phyloP scores from a whole-genome alignment of 257 asterid genomes.

The Echites panduratus region DNA sequence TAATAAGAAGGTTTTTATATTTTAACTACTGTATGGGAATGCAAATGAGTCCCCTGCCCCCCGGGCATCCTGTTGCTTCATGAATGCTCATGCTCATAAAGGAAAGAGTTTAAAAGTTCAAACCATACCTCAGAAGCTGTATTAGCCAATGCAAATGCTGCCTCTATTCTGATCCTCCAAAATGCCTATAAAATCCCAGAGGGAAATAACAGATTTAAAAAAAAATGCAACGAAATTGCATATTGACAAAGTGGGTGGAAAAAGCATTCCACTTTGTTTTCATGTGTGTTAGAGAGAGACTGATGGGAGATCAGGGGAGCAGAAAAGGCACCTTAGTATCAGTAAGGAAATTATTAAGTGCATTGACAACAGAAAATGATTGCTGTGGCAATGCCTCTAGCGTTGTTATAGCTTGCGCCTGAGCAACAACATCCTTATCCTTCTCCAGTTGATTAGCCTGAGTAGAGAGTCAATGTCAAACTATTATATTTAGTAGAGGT shows the following conservation, averaged over 20 bases:
- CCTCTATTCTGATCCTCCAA: constrained; percentile 94
- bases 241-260: no score
- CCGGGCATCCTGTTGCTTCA: not conserved
- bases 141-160: constrained; percentile 89
- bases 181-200: constrained; percentile 53
- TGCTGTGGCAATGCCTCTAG: constrained; percentile 77
- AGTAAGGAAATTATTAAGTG: constrained; percentile 69
- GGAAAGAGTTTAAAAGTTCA: constrained; percentile 10
- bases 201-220: constrained; percentile 18
- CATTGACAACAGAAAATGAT: constrained; percentile 72
- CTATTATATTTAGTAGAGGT: not conserved
- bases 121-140: constrained; percentile 85
- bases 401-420: constrained; percentile 84
- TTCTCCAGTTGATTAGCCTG: constrained; percentile 95
- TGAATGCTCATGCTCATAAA: no score
- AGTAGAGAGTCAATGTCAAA: not conserved
- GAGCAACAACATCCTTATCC: constrained; percentile 97
- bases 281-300: not conserved
- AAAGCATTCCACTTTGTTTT: not conserved
- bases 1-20: not conserved
- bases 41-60: not conserved
- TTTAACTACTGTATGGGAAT: not conserved
- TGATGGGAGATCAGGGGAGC: not conserved
- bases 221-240: constrained; percentile 13
- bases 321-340: constrained; percentile 75